phyloP scores from a whole-genome alignment of 352 stramenopile species.

The Aphanomyces stellatus region DNA sequence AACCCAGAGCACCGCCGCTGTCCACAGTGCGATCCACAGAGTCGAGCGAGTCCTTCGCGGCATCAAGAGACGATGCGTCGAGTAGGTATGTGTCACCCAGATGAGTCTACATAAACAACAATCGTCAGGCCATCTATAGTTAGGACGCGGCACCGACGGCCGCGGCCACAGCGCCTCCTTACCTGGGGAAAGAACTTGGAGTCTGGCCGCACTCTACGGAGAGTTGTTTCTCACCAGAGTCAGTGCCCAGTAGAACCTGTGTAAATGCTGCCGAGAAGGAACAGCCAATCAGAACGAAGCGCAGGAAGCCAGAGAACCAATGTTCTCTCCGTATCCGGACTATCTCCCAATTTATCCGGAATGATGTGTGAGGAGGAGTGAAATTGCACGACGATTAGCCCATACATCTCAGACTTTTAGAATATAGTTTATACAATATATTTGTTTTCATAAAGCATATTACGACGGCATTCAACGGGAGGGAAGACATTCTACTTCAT shows the following conservation, averaged over 20 bases:
- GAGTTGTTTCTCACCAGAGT: constrained; percentile 10
- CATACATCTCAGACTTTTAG: too few relatives aligned
- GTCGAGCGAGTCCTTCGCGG: background rate
- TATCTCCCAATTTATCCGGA: background rate
- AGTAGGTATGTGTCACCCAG: background rate
- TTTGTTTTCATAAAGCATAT: too few relatives aligned
- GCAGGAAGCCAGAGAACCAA: background rate
- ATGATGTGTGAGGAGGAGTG: background rate
- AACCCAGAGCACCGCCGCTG: background rate
- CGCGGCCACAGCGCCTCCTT: background rate
- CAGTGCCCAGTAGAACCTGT: background rate
- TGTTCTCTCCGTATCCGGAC: background rate
- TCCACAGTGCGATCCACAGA: background rate
- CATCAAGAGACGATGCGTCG: background rate
- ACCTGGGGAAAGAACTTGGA: background rate
- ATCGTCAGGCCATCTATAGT: too few relatives aligned
- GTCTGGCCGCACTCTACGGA: background rate
- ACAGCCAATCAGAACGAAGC: background rate
- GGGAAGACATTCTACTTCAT: background rate
- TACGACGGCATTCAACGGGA: too few relatives aligned
- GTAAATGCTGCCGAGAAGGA: background rate
- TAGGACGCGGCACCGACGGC: too few relatives aligned
- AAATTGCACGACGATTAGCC: background rate
- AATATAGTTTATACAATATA: background rate
- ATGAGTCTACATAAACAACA: background rate